Percentiles rank a stretch among this genome's conserved stretches.
Conservation (phyloP, 2,329 filamentous ascomycete genomes). For the Thermothelomyces thermophilus region DNA sequence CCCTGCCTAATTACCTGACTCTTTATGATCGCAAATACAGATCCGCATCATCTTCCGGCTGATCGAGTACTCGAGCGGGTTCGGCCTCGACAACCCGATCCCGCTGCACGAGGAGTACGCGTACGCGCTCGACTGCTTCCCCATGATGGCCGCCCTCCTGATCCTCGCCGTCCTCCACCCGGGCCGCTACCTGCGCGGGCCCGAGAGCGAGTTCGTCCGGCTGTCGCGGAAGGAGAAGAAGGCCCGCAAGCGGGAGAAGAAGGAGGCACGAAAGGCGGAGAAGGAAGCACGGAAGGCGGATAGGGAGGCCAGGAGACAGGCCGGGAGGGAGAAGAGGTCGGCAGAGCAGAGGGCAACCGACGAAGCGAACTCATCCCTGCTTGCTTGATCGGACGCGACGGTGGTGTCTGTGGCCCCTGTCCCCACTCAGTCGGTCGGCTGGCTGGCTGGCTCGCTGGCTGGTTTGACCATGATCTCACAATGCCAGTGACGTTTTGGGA, state of each 20-base stretch:
- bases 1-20: neutral
- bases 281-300: slow-evolving; percentile 5
- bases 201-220: slow-evolving; percentile 39
- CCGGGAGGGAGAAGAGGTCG: neutral
- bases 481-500: no score
- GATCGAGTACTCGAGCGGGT: slow-evolving; percentile 45
- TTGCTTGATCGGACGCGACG: no score
- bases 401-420: no score
- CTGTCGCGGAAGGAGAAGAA: slow-evolving; percentile 40
- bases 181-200: slow-evolving; percentile 39
- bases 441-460: no score
- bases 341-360: no score
- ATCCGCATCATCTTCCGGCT: slow-evolving; percentile 53
- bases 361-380: no score
- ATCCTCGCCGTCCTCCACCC: slow-evolving; percentile 41
- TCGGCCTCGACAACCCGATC: slow-evolving; percentile 30
- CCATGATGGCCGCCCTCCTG: slow-evolving; percentile 45
- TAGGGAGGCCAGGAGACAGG: neutral
- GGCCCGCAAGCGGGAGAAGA: slow-evolving; percentile 8
- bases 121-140: slow-evolving; percentile 45
- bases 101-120: slow-evolving; percentile 47
- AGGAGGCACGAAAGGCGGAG: neutral
- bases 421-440: no score
- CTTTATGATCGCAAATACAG: neutral
- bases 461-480: no score